Evolutionary conservation across 2,329 filamentous ascomycete species (phyloP).

Genomic region (Alternaria sp.): DNA sequence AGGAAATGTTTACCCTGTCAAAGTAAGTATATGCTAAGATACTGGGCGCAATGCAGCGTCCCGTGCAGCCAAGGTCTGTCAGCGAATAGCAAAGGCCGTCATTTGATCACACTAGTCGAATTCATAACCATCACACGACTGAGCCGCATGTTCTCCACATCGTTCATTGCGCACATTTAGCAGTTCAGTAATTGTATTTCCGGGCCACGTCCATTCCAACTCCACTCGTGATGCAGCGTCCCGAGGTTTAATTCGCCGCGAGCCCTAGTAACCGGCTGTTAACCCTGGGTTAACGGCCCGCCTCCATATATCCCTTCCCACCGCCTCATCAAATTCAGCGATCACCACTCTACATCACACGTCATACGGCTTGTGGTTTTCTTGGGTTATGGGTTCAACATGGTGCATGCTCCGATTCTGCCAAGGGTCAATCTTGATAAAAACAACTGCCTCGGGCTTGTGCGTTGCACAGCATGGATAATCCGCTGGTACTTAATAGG

Average conservation of each 20-base stretch:
- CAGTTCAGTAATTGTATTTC: slow-evolving; percentile 23
- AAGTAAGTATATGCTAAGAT: neutral
- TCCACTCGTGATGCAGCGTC: slow-evolving; percentile 21
- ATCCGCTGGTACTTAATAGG: slow-evolving; percentile 32
- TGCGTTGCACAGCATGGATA: slow-evolving; percentile 6
- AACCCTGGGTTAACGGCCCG: slow-evolving; percentile 43
- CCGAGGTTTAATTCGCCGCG: slow-evolving; percentile 33
- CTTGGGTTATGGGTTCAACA: slow-evolving; percentile 4
- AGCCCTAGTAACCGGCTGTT: slow-evolving; percentile 33
- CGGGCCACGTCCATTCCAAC: neutral
- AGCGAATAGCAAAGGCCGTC: slow-evolving; percentile 1
- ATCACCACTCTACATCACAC: slow-evolving; percentile 36
- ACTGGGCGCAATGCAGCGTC: neutral
- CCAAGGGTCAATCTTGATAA: slow-evolving; percentile 32
- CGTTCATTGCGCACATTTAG: slow-evolving; percentile 10
- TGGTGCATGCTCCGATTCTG: slow-evolving; percentile 16
- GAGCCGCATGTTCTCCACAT: slow-evolving; percentile 25
- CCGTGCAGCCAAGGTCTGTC: neutral
- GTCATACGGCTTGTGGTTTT: slow-evolving; percentile 8
- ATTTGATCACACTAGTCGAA: slow-evolving; percentile 2
- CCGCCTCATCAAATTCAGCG: slow-evolving; percentile 38
- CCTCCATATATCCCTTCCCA: slow-evolving; percentile 33
- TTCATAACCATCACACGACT: slow-evolving; percentile 10
- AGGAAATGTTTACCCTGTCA: neutral
- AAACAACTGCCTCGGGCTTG: slow-evolving; percentile 15